Evolutionary conservation across 306 rosid genomes (phyloP), one percentile per base, ranked within the genome.

Genomic region (Cicer pinnatifidum): DNA sequence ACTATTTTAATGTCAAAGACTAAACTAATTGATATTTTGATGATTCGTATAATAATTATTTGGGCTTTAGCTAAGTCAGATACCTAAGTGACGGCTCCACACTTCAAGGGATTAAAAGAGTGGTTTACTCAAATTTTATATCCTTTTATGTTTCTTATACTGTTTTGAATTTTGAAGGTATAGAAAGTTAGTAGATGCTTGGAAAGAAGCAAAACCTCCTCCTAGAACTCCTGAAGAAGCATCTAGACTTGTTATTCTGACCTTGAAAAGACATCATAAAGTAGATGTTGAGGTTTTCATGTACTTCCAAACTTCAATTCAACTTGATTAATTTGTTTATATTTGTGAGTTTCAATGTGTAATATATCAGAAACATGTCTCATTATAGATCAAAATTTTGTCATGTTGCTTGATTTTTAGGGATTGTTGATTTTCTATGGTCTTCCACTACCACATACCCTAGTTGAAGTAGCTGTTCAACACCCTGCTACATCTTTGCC

Each of bases 201-300:
- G 99, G 99, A 86, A 72, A 64, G 87, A 86, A 71, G 74, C 87
- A 46, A 86, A 82, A 73, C 93, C 92, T 3, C 89, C 96, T 72
- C 99, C 99, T 11, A 84, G 12, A 71, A 89, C 93, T 11, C 82
- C 97, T 15, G 95, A 94, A 69, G 99, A 91, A 80, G 88, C 91
- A 47, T 59, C 96, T 54, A 84, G 91, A 59, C 90, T 91, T 76
- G 80, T 94, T 44, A 82, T 87, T 79, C 83, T 68, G 71, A 89
- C 96, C 9, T 83, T 94, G 65, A 88, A 87, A 73, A 54, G 91
- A 3, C 91, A 94, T 80, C 85, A 81, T 28, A 88, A 87, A 38
- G 88, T 86, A 68, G 99, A 89, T 75, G 99, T 94, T 73, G 89
- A 91, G 97, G 99, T 94, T 82, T 77, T 78, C 72, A 53, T 58